A percentile compares a stretch with the other conserved stretches of the same genome.
Evolutionary conservation across 139 green algal genomes (phyloP).

Genomic region (Limnomonas spitsbergensis): DNA sequence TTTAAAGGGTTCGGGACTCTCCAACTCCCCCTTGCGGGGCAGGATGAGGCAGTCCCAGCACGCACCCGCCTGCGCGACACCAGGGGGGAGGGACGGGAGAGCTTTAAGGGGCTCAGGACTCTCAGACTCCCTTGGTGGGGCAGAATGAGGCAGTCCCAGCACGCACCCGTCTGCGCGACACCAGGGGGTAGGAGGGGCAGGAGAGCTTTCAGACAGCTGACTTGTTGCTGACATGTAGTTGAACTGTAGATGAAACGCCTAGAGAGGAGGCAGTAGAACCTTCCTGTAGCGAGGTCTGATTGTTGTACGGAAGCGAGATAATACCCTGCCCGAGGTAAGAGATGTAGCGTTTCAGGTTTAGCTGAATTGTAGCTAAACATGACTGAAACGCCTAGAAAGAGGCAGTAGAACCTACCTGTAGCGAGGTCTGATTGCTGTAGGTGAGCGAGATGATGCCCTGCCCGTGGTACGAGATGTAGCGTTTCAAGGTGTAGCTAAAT

Average conservation of each 20-base stretch:
- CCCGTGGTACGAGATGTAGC: not conserved
- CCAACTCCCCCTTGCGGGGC: not conserved
- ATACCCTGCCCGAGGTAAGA: not conserved
- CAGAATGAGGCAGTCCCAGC: constrained; percentile 2
- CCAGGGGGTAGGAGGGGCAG: too few relatives aligned
- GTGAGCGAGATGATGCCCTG: not conserved
- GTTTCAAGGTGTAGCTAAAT: too few relatives aligned
- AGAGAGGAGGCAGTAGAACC: too few relatives aligned
- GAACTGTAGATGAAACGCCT: too few relatives aligned
- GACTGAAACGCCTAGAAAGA: too few relatives aligned
- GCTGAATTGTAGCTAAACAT: too few relatives aligned
- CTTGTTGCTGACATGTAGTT: too few relatives aligned
- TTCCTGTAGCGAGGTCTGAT: not conserved
- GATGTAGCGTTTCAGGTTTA: not conserved
- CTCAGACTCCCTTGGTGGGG: not conserved
- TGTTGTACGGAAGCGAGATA: not conserved
- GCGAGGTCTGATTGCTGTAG: not conserved
- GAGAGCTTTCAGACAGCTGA: too few relatives aligned
- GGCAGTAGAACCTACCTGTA: not conserved
- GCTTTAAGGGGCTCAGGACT: constrained; percentile 2
- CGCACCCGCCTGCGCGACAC: too few relatives aligned
- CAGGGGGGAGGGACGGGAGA: too few relatives aligned
- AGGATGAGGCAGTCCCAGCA: not conserved
- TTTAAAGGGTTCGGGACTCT: not conserved
- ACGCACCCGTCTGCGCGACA: not conserved